Percentiles rank a stretch among this genome's conserved stretches.
Conservation (phyloP, 352 stramenopile species). For the Pythium dissimile region DNA sequence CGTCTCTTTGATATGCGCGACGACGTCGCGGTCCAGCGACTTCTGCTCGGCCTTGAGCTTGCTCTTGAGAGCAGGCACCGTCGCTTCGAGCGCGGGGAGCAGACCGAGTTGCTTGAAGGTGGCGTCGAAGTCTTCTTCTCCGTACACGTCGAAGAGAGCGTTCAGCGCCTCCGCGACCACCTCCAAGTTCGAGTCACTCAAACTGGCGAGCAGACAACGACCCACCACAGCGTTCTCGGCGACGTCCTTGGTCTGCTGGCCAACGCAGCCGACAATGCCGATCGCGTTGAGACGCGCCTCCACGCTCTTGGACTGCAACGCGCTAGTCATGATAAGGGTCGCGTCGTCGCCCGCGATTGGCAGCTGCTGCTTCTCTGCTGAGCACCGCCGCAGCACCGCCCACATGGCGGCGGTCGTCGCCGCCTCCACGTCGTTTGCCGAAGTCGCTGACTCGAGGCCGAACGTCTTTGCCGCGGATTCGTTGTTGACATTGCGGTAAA, state of each 20-base stretch:
- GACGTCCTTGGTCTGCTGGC: slow-evolving; percentile 57
- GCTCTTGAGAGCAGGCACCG: slow-evolving; percentile 49
- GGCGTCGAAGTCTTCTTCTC: slow-evolving; percentile 75
- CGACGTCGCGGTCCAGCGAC: slow-evolving; percentile 69
- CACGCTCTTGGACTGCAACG: slow-evolving; percentile 53
- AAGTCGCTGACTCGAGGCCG: slow-evolving; percentile 32
- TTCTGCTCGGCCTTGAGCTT: slow-evolving; percentile 81
- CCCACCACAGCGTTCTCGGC: slow-evolving; percentile 75
- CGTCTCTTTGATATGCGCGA: slow-evolving; percentile 84
- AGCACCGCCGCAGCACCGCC: slow-evolving; percentile 62
- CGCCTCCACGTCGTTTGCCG: slow-evolving; percentile 60
- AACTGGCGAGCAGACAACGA: slow-evolving; percentile 45
- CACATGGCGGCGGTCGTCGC: slow-evolving; percentile 71
- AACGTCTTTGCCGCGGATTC: slow-evolving; percentile 35
- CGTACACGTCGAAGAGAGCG: slow-evolving; percentile 85
- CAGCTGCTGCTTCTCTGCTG: slow-evolving; percentile 46
- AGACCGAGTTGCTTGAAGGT: slow-evolving; percentile 68
- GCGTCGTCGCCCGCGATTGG: slow-evolving; percentile 56
- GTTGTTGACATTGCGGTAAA: slow-evolving; percentile 64
- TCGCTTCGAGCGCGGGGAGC: slow-evolving; percentile 58
- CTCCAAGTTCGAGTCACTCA: slow-evolving; percentile 71
- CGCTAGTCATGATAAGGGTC: slow-evolving; percentile 61
- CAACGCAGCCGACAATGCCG: slow-evolving; percentile 73
- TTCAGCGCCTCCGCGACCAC: slow-evolving; percentile 85
- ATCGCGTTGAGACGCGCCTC: slow-evolving; percentile 76